Base-by-base conservation (phyloP, 345 rosid species). In the Eucalyptus polybractea region DNA sequence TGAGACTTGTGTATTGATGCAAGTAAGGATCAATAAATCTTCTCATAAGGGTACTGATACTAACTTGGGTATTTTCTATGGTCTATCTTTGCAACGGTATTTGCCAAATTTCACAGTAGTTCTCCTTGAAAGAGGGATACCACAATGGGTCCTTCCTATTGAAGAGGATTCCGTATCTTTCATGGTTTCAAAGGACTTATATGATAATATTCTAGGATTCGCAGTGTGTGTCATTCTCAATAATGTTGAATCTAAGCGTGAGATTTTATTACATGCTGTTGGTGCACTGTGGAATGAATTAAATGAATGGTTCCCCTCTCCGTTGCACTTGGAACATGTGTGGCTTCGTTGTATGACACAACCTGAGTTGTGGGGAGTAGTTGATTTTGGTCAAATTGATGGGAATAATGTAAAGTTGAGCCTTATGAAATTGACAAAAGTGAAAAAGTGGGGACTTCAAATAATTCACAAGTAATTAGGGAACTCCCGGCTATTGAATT, bases 331-430 rank as follows among this genome's bases (percentile, higher is more conserved):
- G 0, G 6, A 50, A 50, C 51, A 50, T 50, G 13, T 50, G 0
- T 13, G 0, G 0, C 16, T 50, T 13, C 0, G 0, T 0, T 50
- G 5, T 50, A 0, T 1, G 1, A 13, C 0, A 13, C 1, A 0
- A 50, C 0, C 0, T 50, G 0, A 2, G 0, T 50, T 50, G 3
- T 13, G 51, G 51, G 16, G 0, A 50, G 6, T 0, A 13, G 3
- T 50, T 0, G 51, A 50, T 50, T 50, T 50, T 50, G 51, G 51
- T 50, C 16, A 50, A 50, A 13, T 50, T 50, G 16, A 50, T 50
- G 16, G 16, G 0, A 50, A 50, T 0, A 0, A 50, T 13, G 7
- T 5, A 50, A 0, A 13, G 7, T 50, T 0, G 0, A 50, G 16
- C 51, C 6, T 50, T 50, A 2, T 0, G 37, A 33, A 33, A 33